Base-by-base conservation (phyloP, 495 filamentous ascomycete species). In the Trichodelitschia bisporula region DNA sequence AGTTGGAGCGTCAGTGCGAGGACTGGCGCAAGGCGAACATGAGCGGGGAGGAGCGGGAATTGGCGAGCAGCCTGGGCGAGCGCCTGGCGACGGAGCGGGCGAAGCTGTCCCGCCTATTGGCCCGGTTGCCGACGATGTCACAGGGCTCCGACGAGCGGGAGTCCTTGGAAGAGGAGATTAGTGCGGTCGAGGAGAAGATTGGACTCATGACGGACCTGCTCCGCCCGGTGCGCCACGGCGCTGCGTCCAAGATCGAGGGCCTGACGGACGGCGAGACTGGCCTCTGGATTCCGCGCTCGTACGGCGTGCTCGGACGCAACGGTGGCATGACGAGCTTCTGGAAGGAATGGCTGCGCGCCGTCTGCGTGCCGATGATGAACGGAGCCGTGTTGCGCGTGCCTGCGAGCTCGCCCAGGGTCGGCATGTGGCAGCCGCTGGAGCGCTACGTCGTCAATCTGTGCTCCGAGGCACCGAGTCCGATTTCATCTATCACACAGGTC, bases 391-490 rank as follows among this genome's bases (percentile, higher is more conserved):
- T 84, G 43, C 64, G 80, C 29, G 67, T 97, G 4, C 77, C 86
- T 14, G 60, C 77, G 6, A 89, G 69, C 48, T 95, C 86, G 3
- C 79, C 84, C 11, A 78, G 70, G 30, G 67, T 92, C 38, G 86
- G 86, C n/a, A 65, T 79, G 36, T 97, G 86, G 86, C 84, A 91
- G 44, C 86, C 86, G 15, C 51, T 97, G 31, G 86, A 97, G 54
- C 66, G 80, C 51, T 97, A 93, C 51, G 86, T 97, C 23, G 76
- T 95, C 54, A 97, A 97, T 45, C 64, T 97, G 14, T 97, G 86
- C 50, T 83, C 82, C 8, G 89, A 95, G 48, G 86, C 86, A 4
- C 71, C 84, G 40, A 77, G 77, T 40, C 86, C 86, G 2, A 70
- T 83, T 14, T 72, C 76, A 15, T 95, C 86, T 3, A 79, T 82